Evolutionary conservation across 306 rosid species (phyloP).

Genomic region (Cucurbita maxima): DNA sequence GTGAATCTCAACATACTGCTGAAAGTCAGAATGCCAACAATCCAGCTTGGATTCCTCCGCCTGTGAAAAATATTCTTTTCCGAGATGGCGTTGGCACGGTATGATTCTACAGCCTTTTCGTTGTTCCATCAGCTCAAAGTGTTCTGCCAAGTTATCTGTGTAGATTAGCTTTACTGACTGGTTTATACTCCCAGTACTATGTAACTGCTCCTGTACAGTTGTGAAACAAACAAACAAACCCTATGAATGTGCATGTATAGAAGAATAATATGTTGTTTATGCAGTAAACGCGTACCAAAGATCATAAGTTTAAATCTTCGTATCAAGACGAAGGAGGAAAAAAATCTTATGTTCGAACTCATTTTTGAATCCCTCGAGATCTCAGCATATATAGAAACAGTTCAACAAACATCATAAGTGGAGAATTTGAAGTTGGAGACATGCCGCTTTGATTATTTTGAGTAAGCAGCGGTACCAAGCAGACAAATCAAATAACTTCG

Average conservation of each 20-base stretch:
- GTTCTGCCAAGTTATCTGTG: neutral
- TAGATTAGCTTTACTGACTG: constrained; percentile 3
- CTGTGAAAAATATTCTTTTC: constrained; percentile 48
- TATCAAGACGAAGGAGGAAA: too few species aligned
- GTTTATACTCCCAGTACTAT: neutral
- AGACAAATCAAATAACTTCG: neutral
- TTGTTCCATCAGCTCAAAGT: neutral
- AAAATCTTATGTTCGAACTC: too few species aligned
- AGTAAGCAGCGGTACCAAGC: neutral
- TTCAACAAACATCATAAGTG: neutral
- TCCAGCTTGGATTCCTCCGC: constrained; percentile 56
- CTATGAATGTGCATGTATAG: neutral
- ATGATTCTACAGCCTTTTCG: neutral
- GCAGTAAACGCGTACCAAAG: too few species aligned
- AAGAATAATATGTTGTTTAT: neutral
- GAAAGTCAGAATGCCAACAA: constrained; percentile 37
- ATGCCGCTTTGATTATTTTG: neutral
- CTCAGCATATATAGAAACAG: neutral
- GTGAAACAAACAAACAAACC: neutral
- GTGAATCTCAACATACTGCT: constrained; percentile 24
- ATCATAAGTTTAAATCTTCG: too few species aligned
- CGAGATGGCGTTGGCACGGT: constrained; percentile 29
- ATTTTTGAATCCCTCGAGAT: too few species aligned
- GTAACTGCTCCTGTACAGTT: constrained; percentile 2
- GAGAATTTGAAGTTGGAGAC: neutral